Evolutionary conservation across 352 stramenopile species (phyloP).

Genomic region (Globisporangium mamillatum): DNA sequence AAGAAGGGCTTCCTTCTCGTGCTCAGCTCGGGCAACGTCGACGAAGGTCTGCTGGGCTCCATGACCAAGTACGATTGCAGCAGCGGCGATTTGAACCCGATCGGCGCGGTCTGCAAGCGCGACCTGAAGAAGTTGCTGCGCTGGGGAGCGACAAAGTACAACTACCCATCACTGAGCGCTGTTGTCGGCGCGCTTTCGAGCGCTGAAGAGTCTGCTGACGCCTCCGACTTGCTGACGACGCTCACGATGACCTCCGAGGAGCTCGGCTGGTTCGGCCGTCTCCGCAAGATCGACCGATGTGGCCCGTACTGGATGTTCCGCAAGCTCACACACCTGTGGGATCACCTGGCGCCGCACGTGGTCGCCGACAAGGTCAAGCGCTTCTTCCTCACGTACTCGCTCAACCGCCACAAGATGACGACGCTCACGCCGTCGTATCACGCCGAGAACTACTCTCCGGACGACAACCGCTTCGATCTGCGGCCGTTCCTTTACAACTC

Average conservation of each 20-base stretch:
- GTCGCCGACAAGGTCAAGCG: constrained; percentile 91
- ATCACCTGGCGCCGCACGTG: constrained; percentile 68
- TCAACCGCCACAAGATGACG: constrained; percentile 99
- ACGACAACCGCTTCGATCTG: constrained; percentile 99
- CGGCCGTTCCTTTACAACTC: constrained; percentile 97
- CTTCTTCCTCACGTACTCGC: constrained; percentile 98
- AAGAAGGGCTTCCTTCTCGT: constrained; percentile 97
- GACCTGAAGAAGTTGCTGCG: constrained; percentile 97
- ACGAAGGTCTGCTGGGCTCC: constrained; percentile 97
- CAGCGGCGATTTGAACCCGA: constrained; percentile 98
- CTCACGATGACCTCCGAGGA: constrained; percentile 99
- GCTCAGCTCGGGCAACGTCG: constrained; percentile 97
- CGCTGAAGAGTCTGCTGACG: constrained; percentile 91
- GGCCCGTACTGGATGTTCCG: constrained; percentile 94
- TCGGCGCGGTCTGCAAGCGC: constrained; percentile 94
- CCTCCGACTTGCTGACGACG: constrained; percentile 78
- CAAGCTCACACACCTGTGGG: constrained; percentile 88
- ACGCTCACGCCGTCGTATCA: constrained; percentile 98
- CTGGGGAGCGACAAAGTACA: constrained; percentile 90
- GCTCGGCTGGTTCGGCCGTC: constrained; percentile 93
- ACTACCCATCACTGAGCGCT: constrained; percentile 88
- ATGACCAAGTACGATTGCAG: constrained; percentile 99
- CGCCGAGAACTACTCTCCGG: constrained; percentile 97
- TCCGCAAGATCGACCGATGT: constrained; percentile 95
- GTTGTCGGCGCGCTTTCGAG: constrained; percentile 95